Evolutionary conservation across 768 basidiomycete species (phyloP).

Genomic region (Crassisporium funariophilum): DNA sequence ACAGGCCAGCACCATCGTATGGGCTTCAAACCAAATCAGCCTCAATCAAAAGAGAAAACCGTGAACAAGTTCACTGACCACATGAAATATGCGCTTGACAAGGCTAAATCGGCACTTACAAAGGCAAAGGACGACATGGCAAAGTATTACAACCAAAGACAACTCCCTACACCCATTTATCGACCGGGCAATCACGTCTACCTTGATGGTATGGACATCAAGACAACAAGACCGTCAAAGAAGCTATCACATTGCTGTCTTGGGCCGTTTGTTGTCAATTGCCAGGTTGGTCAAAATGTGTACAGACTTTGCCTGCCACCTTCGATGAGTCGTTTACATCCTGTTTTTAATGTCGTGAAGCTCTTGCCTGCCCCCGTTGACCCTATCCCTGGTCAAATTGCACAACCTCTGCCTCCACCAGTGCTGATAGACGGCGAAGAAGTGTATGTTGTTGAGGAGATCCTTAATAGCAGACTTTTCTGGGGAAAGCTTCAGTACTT

Average conservation of each 20-base stretch:
- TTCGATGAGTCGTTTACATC: constrained; percentile 16
- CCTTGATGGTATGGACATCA: constrained; percentile 5
- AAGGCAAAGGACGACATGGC: constrained; percentile 18
- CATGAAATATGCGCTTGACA: constrained; percentile 12
- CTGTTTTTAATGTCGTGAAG: constrained; percentile 14
- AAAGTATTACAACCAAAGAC: constrained; percentile 13
- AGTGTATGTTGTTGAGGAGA: too few species aligned
- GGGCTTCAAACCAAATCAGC: constrained; percentile 17
- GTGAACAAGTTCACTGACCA: constrained; percentile 22
- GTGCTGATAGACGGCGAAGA: constrained; percentile 11
- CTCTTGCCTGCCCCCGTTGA: constrained; percentile 2
- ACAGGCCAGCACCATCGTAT: constrained; percentile 27
- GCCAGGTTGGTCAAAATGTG: constrained; percentile 4
- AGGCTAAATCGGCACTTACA: constrained; percentile 15
- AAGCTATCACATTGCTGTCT: constrained; percentile 11
- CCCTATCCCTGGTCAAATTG: constrained; percentile 1
- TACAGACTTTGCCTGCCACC: constrained; percentile 17
- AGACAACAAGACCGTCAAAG: constrained; percentile 8
- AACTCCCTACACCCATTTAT: constrained; percentile 6
- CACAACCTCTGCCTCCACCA: constrained; percentile 9
- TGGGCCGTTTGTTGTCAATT: constrained; percentile 12
- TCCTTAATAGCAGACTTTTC: constrained; percentile 8
- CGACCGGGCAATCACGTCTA: constrained; percentile 17
- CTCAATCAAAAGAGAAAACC: constrained; percentile 10
- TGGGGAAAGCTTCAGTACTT: constrained; percentile 13